These are phyloP conservation scores for Rubia yunnanensis DNA, from an alignment of 257 asterid genomes.

Conservation along the genomic window DNA sequence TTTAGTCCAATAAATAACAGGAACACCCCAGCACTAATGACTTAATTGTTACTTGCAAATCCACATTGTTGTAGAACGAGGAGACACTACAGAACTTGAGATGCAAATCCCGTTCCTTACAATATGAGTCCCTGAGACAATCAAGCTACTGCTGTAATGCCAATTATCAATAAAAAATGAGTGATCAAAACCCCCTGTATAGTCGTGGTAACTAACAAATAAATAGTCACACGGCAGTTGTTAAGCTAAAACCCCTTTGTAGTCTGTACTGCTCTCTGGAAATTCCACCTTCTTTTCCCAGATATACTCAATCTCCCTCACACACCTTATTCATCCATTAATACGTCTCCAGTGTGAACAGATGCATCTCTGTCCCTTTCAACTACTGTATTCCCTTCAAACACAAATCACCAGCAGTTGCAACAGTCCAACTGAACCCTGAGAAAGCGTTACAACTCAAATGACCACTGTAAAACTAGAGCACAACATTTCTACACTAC, in stretches of 20 bases:
- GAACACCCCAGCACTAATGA: slow-evolving; percentile 17
- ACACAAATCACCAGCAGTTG: not conserved
- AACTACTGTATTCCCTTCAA: slow-evolving; percentile 6
- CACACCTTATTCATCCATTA: slow-evolving; percentile 2
- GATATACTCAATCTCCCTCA: slow-evolving; percentile 16
- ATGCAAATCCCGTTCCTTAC: slow-evolving; percentile 18
- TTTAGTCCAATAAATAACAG: slow-evolving; percentile 9
- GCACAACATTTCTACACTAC: slow-evolving; percentile 3
- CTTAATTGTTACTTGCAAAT: slow-evolving; percentile 16
- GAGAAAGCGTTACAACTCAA: not conserved
- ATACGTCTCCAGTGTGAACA: not conserved
- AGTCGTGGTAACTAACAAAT: not conserved
- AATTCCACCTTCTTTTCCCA: slow-evolving; percentile 23
- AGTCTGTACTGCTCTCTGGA: slow-evolving; percentile 15
- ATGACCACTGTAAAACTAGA: not conserved
- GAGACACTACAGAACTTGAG: slow-evolving; percentile 15
- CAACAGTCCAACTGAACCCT: slow-evolving; percentile 4
- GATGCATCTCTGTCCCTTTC: not conserved
- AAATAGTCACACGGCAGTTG: slow-evolving; percentile 14
- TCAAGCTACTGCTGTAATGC: slow-evolving; percentile 11
- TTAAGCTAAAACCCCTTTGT: slow-evolving; percentile 15
- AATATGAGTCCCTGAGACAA: slow-evolving; percentile 5
- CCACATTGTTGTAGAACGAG: slow-evolving; percentile 20
- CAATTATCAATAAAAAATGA: not conserved
- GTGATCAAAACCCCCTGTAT: slow-evolving; percentile 3